phyloP scores from a whole-genome alignment of 306 rosid species.

The Calophaca sinica region DNA sequence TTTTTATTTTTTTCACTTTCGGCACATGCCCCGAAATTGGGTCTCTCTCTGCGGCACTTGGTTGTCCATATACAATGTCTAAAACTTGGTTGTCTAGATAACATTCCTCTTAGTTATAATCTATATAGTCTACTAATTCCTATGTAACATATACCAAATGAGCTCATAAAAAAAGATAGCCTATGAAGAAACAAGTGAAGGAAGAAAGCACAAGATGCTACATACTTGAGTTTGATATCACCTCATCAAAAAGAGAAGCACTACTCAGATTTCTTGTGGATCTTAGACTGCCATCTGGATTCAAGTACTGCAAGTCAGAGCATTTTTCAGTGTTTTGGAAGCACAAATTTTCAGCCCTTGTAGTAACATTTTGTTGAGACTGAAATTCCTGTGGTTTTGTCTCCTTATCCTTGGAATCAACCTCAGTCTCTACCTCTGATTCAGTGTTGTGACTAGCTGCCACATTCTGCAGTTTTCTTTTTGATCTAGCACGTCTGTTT shows the following conservation, averaged over 20 bases:
- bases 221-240: constrained; percentile 74
- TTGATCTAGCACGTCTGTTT: constrained; percentile 94
- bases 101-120: no score
- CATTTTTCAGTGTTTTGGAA: constrained; percentile 71
- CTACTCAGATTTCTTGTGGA: constrained; percentile 57
- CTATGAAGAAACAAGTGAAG: constrained; percentile 4
- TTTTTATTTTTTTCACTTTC: no score
- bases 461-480: constrained; percentile 78
- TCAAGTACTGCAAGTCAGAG: constrained; percentile 77
- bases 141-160: constrained; percentile 22
- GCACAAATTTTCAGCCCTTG: constrained; percentile 67
- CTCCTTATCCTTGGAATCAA: constrained; percentile 88
- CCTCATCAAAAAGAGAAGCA: constrained; percentile 70
- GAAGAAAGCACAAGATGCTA: constrained; percentile 9
- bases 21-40: no score
- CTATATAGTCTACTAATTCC: no score
- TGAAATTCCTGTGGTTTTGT: constrained; percentile 72
- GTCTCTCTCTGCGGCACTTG: no score
- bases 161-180: neutral
- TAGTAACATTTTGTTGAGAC: constrained; percentile 57
- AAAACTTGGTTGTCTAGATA: no score
- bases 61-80: no score
- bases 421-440: constrained; percentile 89
- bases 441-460: constrained; percentile 60
- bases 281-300: constrained; percentile 39